Percentiles rank a stretch among this genome's conserved stretches.
Evolutionary conservation across 2,329 filamentous ascomycete genomes (phyloP).

Genomic region (Sarocladium strictum): DNA sequence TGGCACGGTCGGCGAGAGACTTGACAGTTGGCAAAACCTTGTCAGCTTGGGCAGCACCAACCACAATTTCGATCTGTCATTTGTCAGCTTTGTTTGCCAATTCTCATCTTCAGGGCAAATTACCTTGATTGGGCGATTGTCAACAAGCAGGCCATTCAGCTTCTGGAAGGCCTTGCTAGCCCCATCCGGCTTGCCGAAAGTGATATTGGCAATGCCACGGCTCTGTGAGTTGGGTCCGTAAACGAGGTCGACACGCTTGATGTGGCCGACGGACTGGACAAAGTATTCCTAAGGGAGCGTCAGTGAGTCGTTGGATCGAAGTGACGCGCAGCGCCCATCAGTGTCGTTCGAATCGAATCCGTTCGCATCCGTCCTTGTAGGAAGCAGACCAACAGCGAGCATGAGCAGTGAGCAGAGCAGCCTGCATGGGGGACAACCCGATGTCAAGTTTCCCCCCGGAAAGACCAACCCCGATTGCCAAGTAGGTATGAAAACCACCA

Average conservation of each 20-base stretch:
- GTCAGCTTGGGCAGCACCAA: slow-evolving; percentile 68
- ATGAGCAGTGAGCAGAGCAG: slow-evolving; percentile 5
- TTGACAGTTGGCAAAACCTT: slow-evolving; percentile 59
- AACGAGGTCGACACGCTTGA: slow-evolving; percentile 85
- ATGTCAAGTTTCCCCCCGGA: background rate
- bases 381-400: slow-evolving; percentile 5
- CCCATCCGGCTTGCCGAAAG: slow-evolving; percentile 74
- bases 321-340: slow-evolving; percentile 9
- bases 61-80: slow-evolving; percentile 77
- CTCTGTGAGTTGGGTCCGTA: slow-evolving; percentile 91
- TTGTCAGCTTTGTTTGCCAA: too few species aligned
- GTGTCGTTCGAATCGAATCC: slow-evolving; percentile 7
- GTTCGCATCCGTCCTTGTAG: background rate
- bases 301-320: slow-evolving; percentile 49
- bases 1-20: slow-evolving; percentile 77
- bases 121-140: slow-evolving; percentile 89
- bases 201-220: slow-evolving; percentile 86
- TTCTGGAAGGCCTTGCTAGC: slow-evolving; percentile 79
- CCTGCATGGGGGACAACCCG: too few species aligned
- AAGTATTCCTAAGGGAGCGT: slow-evolving; percentile 92
- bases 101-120: background rate
- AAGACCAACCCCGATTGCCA: background rate
- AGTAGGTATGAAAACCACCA: background rate
- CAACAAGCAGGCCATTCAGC: slow-evolving; percentile 84
- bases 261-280: slow-evolving; percentile 74